Base-by-base conservation (phyloP, 768 basidiomycete genomes). In the Coprinopsis marcescibilis region DNA sequence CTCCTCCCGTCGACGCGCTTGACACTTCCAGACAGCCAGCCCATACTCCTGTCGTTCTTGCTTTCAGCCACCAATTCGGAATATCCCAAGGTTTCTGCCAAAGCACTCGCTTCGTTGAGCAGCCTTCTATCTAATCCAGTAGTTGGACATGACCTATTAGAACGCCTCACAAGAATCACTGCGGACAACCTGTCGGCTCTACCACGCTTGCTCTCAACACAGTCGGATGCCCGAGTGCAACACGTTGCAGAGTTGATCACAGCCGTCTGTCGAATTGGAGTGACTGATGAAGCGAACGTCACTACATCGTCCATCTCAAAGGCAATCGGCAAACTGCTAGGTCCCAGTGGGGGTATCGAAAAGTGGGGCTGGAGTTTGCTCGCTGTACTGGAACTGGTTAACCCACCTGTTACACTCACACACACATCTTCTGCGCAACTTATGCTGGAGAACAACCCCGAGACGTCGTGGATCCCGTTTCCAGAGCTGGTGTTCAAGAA, bases 321-420 rank as follows among this genome's bases (percentile, higher is more conserved):
- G 13, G 73, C 70, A 11, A 67, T 89, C 2, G 77, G 73, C 6
- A 76, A 75, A 45, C 70, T 92, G 4, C 72, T 95, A 1, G 92
- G 92, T 3, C 85, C 91, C 1, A 75, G 68, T 0, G 90, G 91
- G 4, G 84, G 87, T 0, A 80, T 96, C 14, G 91, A 96, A 56
- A 83, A 83, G 61, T 98, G 93, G 95, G 89, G 91, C 3, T 92
- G 87, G 85, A 77, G 78, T 39, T 59, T 99, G 3, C 72, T 98
- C 23, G 77, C 79, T 0, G 88, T 85, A n/a, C 66, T 97, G 30
- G 83, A 91, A 54, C 80, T 98, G 47, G 66, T 62, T 2, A 69
- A 71, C 52, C 85, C 76, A n/a, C 63, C 69, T 6, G 61, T 79
- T 41, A 63, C 69, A 4, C 59, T 77, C 10, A 70, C 76, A 12